Evolutionary conservation across 371 early-diverging fungal genomes (phyloP).

Genomic region (Actinomortierella wolfii): DNA sequence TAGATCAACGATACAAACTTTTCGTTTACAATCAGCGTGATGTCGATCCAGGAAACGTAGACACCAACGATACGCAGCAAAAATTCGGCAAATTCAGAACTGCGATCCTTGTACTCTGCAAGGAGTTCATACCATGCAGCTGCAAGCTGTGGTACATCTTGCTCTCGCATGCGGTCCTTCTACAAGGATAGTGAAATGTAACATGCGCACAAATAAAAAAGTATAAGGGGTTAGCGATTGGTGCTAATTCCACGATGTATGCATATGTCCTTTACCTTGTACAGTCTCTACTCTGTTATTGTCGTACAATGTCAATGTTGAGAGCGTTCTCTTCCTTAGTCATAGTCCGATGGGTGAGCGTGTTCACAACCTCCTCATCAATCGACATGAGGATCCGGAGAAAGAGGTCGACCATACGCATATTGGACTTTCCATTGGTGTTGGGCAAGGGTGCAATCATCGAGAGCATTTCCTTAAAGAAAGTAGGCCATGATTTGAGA

Average conservation of each 20-base stretch:
- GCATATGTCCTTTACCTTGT: background rate
- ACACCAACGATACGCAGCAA: conserved; percentile 69
- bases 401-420: conserved; percentile 78
- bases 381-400: conserved; percentile 80
- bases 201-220: conserved; percentile 2
- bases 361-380: conserved; percentile 90
- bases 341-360: conserved; percentile 65
- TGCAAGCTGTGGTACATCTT: conserved; percentile 77
- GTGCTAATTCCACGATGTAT: background rate
- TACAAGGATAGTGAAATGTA: conserved; percentile 7
- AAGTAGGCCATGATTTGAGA: conserved; percentile 84
- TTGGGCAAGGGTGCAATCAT: conserved; percentile 55
- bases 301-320: conserved; percentile 70
- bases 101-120: conserved; percentile 56
- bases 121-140: conserved; percentile 79
- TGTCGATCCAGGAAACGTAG: conserved; percentile 92
- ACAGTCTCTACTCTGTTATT: no score
- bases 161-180: conserved; percentile 92
- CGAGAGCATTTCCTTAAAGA: conserved; percentile 84
- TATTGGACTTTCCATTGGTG: conserved; percentile 49
- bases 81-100: conserved; percentile 63
- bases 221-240: background rate
- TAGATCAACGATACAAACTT: conserved; percentile 80
- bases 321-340: conserved; percentile 72
- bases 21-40: conserved; percentile 85